Base-by-base conservation (phyloP, 495 filamentous ascomycete species). In the Poronia punctata region DNA sequence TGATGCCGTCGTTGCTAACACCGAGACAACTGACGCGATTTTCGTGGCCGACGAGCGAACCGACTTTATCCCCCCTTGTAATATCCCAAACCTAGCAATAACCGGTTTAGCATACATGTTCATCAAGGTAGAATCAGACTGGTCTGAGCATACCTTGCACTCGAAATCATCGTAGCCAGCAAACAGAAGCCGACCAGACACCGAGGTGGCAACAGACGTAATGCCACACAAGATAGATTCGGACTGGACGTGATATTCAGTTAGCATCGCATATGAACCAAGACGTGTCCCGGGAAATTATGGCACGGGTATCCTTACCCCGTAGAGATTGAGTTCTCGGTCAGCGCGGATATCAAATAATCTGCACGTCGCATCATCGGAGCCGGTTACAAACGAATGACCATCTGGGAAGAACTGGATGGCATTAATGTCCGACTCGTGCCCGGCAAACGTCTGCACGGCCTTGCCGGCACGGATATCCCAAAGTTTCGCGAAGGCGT, bases 371-470 rank as follows among this genome's bases (percentile, higher is more conserved):
- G 92, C 92, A 62, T 98, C 92, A 52, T 98, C 92, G 42, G 92
- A 98, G 46, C 92, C 92, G 34, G 92, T 98, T 47, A 95, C 93
- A 54, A 98, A 97, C 26, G 92, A 94, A 60, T 98, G 94, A 46
- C 92, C 92, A 59, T 96, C 94, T 32, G 92, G 92, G 80, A 98
- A 97, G 68, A 96, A 98, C 52, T 97, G 93, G 50, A 98, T 94
- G 50, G 92, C 92, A 59, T 98, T 98, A 72, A 98, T 98, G 53
- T 98, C 92, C 20, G 89, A 96, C 61, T 97, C 93, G 68, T 98
- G 92, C 26, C 93, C 92, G 35, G 90, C 88, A 57, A 98, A 98
- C 1, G 92, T 98, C 66, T 98, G 92, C 37, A 95, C 88, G 54
- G 93, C 93, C 74, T 95, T 96, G 48, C 93, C 92, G 52, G 90